phyloP scores from a whole-genome alignment of 805 yeast species.

The Barnettozyma botsteinii region DNA sequence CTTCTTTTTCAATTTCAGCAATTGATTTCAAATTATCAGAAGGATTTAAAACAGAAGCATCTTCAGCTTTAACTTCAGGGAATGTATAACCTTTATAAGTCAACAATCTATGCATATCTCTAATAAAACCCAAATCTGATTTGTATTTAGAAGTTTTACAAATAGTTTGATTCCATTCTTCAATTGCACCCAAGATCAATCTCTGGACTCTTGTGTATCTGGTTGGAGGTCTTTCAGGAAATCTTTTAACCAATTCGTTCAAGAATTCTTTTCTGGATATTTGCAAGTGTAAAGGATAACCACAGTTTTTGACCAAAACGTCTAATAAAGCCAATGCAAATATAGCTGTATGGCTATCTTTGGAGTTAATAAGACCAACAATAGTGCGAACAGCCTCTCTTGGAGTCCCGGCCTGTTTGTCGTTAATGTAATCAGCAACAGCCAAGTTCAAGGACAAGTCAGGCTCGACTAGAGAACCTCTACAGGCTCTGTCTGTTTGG shows the following conservation, averaged over 20 bases:
- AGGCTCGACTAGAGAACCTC: conserved; percentile 78
- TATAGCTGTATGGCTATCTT: conserved; percentile 77
- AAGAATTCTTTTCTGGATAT: conserved; percentile 91
- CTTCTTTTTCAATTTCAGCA: conserved; percentile 89
- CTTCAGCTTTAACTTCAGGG: conserved; percentile 87
- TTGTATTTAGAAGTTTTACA: conserved; percentile 86
- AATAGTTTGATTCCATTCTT: conserved; percentile 95
- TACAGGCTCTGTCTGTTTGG: conserved; percentile 68
- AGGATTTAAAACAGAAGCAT: conserved; percentile 90
- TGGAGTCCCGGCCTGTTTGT: conserved; percentile 78
- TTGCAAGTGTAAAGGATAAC: conserved; percentile 93
- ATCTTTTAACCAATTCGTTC: conserved; percentile 85
- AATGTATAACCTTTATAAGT: conserved; percentile 87
- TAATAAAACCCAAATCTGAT: conserved; percentile 85
- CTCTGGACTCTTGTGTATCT: conserved; percentile 80
- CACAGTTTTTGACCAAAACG: conserved; percentile 93
- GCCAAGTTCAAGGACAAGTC: conserved; percentile 84
- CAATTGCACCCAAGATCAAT: conserved; percentile 80
- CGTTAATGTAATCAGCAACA: conserved; percentile 89
- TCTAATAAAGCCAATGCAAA: conserved; percentile 82
- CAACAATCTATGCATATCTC: conserved; percentile 92
- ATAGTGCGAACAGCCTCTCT: conserved; percentile 88
- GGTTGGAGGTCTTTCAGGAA: conserved; percentile 92
- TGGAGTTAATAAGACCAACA: conserved; percentile 73
- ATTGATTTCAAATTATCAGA: conserved; percentile 80